Evolutionary conservation across 768 basidiomycete genomes (phyloP).

Genomic region (Amanita polypyramis): DNA sequence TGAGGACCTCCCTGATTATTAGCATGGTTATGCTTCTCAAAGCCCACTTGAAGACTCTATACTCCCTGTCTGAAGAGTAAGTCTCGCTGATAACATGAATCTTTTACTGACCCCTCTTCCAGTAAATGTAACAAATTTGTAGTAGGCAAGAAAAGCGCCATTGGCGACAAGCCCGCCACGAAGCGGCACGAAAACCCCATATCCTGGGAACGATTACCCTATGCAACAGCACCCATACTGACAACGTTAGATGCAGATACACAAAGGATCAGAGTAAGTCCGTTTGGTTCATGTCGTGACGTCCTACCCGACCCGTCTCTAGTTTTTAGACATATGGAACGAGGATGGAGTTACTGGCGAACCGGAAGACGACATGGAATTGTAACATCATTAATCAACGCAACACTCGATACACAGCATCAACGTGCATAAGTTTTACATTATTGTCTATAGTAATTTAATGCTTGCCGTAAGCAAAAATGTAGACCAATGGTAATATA

Average conservation of each 20-base stretch:
- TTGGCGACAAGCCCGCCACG: conserved; percentile 74
- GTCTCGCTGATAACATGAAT: conserved; percentile 17
- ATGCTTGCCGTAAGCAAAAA: not conserved
- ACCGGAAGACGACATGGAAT: conserved; percentile 37
- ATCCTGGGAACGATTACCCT: conserved; percentile 67
- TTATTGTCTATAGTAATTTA: conserved; percentile 1
- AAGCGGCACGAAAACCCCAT: conserved; percentile 54
- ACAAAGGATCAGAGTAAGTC: conserved; percentile 58
- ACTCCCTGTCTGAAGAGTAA: conserved; percentile 87
- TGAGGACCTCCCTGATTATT: conserved; percentile 66
- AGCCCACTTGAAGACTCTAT: conserved; percentile 71
- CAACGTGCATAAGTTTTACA: not conserved
- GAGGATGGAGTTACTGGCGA: conserved; percentile 70
- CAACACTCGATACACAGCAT: not conserved
- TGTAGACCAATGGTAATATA: not conserved
- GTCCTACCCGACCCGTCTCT: conserved; percentile 1
- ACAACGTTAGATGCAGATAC: conserved; percentile 48
- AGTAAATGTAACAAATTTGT: conserved; percentile 91
- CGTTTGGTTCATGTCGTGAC: not conserved
- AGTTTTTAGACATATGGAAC: conserved; percentile 77
- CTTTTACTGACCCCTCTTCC: not conserved
- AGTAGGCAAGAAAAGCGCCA: conserved; percentile 78
- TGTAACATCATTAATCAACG: not conserved
- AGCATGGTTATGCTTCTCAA: conserved; percentile 86
- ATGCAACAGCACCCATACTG: conserved; percentile 45